Base-by-base conservation (phyloP, 2,329 filamentous ascomycete species). In the Aureobasidium sp. region DNA sequence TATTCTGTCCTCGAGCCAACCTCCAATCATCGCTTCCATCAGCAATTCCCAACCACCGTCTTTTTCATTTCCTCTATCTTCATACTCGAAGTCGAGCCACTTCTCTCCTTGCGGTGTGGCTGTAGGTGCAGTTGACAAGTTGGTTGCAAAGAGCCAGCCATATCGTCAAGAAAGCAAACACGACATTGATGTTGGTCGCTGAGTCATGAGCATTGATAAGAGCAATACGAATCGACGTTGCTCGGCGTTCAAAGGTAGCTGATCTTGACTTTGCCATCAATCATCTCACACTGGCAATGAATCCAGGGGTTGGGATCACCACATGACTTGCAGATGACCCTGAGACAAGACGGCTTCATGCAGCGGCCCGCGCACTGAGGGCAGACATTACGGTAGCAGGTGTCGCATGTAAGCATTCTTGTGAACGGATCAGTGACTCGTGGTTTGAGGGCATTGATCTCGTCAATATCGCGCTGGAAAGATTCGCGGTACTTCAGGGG, bases 351-450 rank as follows among this genome's bases (percentile, higher is more conserved):
- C 8, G 41, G 8, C 22, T 42, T 30, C 24, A 27, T 27, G 41
- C 53, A 54, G 19, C 53, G 53, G 5, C 53, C 53, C 3, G 53
- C 53, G 42, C 60, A 61, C 17, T 55, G 27, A 12, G 60, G 55
- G 27, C 60, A 61, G 27, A 60, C 51, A 14, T 51, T 37, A 44
- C 41, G 53, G 29, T 53, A 39, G 35, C 61, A 63, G 14, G 54
- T 50, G 5, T n/a, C 45, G 53, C 61, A 63, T 6, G 39, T 53
- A 53, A 62, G 41, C 37, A 61, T 59, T 19, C 52, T 54, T 17
- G 54, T 38, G 35, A 55, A 61, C 2, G 48, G 57, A 30, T 62
- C 60, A 6, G 58, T 54, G 6, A 54, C 58, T n/a, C 55, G 44
- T 8, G 29, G 42, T 35, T 35, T 41, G 7, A 30, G 30, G 25